Evolutionary conservation across 2,329 filamentous ascomycete genomes (phyloP).

Genomic region (Amylocarpus encephaloides): DNA sequence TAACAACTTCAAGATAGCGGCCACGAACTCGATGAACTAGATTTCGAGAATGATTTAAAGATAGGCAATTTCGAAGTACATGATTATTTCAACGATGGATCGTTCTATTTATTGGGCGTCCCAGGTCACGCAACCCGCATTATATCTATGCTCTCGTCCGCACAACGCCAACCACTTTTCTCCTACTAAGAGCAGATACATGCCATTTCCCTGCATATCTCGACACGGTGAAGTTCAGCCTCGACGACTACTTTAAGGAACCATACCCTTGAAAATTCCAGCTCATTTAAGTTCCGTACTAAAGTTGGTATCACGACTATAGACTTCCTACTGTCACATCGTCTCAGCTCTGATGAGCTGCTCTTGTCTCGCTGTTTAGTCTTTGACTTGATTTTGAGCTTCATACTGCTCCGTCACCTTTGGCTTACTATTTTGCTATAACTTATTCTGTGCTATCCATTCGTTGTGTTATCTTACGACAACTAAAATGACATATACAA

Average conservation of each 20-base stretch:
- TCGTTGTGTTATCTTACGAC: too few relatives aligned
- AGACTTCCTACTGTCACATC: too few relatives aligned
- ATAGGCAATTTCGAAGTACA: constrained; percentile 39
- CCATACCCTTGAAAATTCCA: constrained; percentile 8
- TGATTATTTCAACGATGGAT: constrained; percentile 49
- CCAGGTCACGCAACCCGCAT: constrained; percentile 42
- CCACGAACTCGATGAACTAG: constrained; percentile 1
- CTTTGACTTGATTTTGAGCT: too few relatives aligned
- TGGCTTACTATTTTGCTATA: too few relatives aligned
- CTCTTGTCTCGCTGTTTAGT: too few relatives aligned
- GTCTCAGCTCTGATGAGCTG: too few relatives aligned
- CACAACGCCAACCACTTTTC: constrained; percentile 35
- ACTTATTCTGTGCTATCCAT: too few relatives aligned
- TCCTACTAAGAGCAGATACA: constrained; percentile 43
- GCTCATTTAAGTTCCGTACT: too few relatives aligned
- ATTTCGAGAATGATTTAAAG: constrained; percentile 22
- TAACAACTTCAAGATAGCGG: background rate
- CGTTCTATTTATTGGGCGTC: constrained; percentile 39
- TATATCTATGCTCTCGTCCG: constrained; percentile 45
- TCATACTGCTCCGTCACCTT: too few relatives aligned
- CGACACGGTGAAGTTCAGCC: background rate
- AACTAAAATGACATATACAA: too few relatives aligned
- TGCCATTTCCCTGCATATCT: constrained; percentile 30
- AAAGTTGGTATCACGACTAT: too few relatives aligned
- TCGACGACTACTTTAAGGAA: background rate